Base-by-base conservation (phyloP, 805 yeast species). In the Hanseniaspora jakobsenii region DNA sequence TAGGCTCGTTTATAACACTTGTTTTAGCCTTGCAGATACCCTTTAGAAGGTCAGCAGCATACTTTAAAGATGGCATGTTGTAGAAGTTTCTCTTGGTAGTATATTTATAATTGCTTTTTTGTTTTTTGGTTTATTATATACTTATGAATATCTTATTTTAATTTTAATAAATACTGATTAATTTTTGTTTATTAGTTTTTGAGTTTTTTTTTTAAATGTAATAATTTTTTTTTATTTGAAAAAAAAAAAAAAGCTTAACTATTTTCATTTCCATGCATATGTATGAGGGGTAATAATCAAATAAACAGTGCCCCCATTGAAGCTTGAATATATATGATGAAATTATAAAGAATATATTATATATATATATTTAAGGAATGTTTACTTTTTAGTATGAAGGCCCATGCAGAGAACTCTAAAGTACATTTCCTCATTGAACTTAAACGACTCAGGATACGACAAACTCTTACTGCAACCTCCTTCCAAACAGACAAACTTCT, bases 351-450 rank as follows among this genome's bases (percentile, higher is more conserved):
- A n/a, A n/a, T n/a, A n/a, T n/a, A n/a, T n/a, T n/a, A n/a, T n/a
- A n/a, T n/a, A n/a, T n/a, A n/a, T n/a, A n/a, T n/a, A n/a, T n/a
- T n/a, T n/a, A n/a, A n/a, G n/a, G n/a, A n/a, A n/a, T n/a, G n/a
- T n/a, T n/a, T n/a, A n/a, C 31, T 44, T 37, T 37, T 47, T 47
- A 34, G 51, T n/a, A n/a, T n/a, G n/a, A n/a, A n/a, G n/a, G n/a
- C n/a, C n/a, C n/a, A n/a, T n/a, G n/a, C n/a, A n/a, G 48, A 62
- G 61, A 16, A 78, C 71, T 47, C 89, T 57, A 14, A 77, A 48
- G 3, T 56, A 53, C 85, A 78, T 79, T 30, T 77, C 48, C 18
- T 60, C 59, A 52, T 80, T 86, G 0, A 58, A 61, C 7, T 55
- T 59, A 38, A 70, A 65, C 47, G 71, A 75, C 0, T 47, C 41